Percentiles rank a stretch among this genome's conserved stretches.
Conservation (phyloP, 306 rosid genomes). For the Clitoria ternatea region DNA sequence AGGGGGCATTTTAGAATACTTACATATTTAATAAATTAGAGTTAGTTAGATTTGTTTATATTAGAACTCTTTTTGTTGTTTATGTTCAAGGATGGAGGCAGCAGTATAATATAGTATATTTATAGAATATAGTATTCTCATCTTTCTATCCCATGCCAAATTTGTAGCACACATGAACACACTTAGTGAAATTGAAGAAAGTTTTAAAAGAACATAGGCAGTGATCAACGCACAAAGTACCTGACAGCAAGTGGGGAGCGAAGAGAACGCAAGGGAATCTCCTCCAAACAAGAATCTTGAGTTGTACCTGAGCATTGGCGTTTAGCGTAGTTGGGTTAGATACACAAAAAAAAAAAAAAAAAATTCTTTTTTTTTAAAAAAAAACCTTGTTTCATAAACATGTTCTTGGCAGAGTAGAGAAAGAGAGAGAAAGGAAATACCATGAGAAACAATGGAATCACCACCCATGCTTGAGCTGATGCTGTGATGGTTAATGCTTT, state of each 20-base stretch:
- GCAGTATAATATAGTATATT: too few species aligned
- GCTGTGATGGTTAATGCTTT: background rate
- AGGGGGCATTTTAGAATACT: too few species aligned
- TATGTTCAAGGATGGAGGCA: too few species aligned
- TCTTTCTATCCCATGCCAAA: background rate
- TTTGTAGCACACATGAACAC: background rate
- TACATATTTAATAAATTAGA: too few species aligned
- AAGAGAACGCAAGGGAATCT: conserved; percentile 33
- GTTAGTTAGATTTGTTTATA: too few species aligned
- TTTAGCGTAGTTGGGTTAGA: background rate
- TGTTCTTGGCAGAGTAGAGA: background rate
- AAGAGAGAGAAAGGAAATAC: conserved; percentile 13
- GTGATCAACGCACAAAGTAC: conserved; percentile 20
- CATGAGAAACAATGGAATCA: conserved; percentile 20
- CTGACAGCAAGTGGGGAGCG: conserved; percentile 28
- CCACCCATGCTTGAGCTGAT: conserved; percentile 32
- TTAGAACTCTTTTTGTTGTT: too few species aligned
- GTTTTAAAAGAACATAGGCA: background rate
- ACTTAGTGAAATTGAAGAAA: background rate
- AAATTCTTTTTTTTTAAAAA: too few species aligned
- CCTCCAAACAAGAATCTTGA: conserved; percentile 34
- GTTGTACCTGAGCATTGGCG: conserved; percentile 27
- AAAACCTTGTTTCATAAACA: too few species aligned
- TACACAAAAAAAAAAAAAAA: background rate
- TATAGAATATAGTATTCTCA: background rate